Base-by-base conservation (phyloP, 495 filamentous ascomycete genomes). In the Glonium stellatum region DNA sequence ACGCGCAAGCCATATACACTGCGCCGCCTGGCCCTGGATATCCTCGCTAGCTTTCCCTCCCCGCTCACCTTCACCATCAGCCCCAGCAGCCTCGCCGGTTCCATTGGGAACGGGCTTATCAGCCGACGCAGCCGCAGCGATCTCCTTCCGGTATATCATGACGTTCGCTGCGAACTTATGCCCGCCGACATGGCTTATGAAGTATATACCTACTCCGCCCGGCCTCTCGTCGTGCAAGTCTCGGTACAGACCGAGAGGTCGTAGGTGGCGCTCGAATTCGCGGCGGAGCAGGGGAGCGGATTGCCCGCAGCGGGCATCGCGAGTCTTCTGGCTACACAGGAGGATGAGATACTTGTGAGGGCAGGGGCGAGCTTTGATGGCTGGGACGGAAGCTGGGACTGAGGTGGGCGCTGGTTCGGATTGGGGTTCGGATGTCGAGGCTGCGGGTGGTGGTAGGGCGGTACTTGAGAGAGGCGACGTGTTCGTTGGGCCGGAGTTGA, bases 1-100 rank as follows among this genome's bases (percentile, higher is more conserved):
- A 35, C 92, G 79, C 39, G 92, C 93, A 23, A 98, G 76, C 93
- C 93, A 98, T 62, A 98, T 92, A 54, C 91, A 92, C 77, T 96
- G 91, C 55, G 80, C 82, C 1, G 88, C 91, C 68, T 79, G 76
- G n/a, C 65, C 66, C 51, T 31, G 27, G 27, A 31, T 31, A 55
- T 52, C 11, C 23, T 85, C 81, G 71, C 76, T 15, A 48, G 49
- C 39, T 65, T 59, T 42, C 62, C 72, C 23, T 48, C 65, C 41
- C 67, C 70, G 23, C 69, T 71, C 66, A 72, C 59, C 12, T 67
- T 72, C 8, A 69, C 65, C 58, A 23, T 49, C 69, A 25, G 59
- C 42, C 55, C 62, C 57, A 8, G 63, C 63, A 60, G 31, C 53
- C 60, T 60, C 31, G 65, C 37, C 39, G 54, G 55, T 34, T 11